Base-by-base conservation (phyloP, 352 stramenopile genomes). In the Globisporangium abappressorium region DNA sequence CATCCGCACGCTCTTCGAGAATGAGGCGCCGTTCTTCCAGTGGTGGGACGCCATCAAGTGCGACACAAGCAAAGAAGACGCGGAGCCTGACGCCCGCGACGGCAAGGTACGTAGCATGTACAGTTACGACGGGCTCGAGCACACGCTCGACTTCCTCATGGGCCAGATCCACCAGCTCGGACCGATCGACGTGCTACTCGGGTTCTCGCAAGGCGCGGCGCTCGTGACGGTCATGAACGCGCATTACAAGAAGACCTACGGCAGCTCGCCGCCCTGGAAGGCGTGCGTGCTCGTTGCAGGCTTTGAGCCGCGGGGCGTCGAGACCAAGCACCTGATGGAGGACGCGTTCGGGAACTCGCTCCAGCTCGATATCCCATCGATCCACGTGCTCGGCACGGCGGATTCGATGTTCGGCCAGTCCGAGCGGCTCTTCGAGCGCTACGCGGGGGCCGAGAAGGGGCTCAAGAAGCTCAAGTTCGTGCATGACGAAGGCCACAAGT, bases 401-500 rank as follows among this genome's bases (percentile, higher is more conserved):
- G 84, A 94, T 68, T 49, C 71, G 12, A 70, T 89, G 43, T 70
- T 75, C 26, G 41, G 66, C n/a, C 71, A 85, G 28, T 82, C 75
- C n/a, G 68, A 90, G 53, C 79, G 79, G 43, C 70, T 94, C 38
- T 72, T 80, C 36, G 70, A 77, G 11, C 75, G 71, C 53, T 93
- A 84, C 62, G 69, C 78, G 6, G 57, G 38, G 28, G 71, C 69
- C 18, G 57, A 63, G 0, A 70, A 71, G 11, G 74, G 77, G 47
- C 12, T 80, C 33, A 71, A 69, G 28, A 70, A 71, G 22, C 59
- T 76, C 64, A 74, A 75, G 58, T 87, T 92, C 38, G 80, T 82
- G 28, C 85, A 93, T 61, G 78, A 91, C n/a, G 84, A 90, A 72
- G 85, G 85, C n/a, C 85, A 92, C 78, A 88, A 89, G 64, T 93